Evolutionary conservation across 306 rosid genomes (phyloP), one percentile per base, ranked within the genome.

Genomic region (Fragaria nilgerrensis): DNA sequence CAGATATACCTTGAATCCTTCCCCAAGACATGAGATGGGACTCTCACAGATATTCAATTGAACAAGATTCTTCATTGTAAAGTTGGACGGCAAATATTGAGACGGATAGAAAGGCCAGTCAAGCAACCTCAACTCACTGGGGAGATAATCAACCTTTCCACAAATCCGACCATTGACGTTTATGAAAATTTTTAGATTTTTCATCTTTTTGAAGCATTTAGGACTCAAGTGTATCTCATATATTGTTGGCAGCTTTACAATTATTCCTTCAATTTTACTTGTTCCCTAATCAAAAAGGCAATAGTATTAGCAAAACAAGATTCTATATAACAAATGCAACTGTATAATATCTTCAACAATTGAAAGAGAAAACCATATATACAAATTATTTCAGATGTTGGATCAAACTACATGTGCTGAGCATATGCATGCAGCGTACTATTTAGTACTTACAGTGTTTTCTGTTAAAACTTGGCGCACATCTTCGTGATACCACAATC

Each of bases 121-220:
- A 43, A 87, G 86, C 22, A 87, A 13, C 70, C 83, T 77, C 79
- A 87, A 75, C 70, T 75, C 58, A 15, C 78, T 59, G 8, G 88
- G 75, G 14, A 84, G 80, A 75, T 80, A 62, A 15, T 70, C 74
- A 14, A 82, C 82, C 5, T 39, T 50, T 75, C 65, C 74, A 37
- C 68, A 68, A 62, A 84, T 68, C 9, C 48, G 56, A 49, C 50
- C 86, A 53, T 84, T 80, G 19, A 65, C 41, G 61, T 62, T 77
- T 55, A 74, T 65, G 14, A 84, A 77, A 63, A 87, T 34, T 76
- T 80, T 76, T 0, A 87, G 87, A 27, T 73, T 71, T 7, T 48
- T 65, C 88, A 85, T 80, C 6, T 23, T 10, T 16, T 20, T 4
- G 23, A 87, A 84, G 79, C 73, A 65, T 19, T 78, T 15, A 20